These are phyloP conservation scores for Plenodomus lindquistii DNA, from an alignment of 2,329 filamentous ascomycete genomes.

Conservation along the genomic window DNA sequence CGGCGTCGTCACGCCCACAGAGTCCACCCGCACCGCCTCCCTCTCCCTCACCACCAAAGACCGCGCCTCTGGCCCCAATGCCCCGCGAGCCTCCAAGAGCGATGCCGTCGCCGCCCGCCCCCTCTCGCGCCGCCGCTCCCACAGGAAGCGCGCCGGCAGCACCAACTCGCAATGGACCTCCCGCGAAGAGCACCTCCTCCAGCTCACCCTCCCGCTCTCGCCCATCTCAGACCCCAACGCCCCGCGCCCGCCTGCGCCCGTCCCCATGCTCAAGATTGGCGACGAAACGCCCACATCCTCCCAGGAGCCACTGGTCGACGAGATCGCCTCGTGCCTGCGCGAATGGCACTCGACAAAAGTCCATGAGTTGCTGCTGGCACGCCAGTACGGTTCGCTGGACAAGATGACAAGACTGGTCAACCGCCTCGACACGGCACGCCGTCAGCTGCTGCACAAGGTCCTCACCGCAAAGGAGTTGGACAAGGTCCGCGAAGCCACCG, in stretches of 20 bases:
- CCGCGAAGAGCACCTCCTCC: conserved; percentile 46
- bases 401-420: conserved; percentile 79
- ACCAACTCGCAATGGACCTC: conserved; percentile 44
- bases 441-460: conserved; percentile 92
- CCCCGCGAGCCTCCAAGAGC: conserved; percentile 26
- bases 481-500: conserved; percentile 81
- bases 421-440: conserved; percentile 79
- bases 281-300: conserved; percentile 92
- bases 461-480: conserved; percentile 83
- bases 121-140: conserved; percentile 34
- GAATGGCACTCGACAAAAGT: conserved; percentile 99
- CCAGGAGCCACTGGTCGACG: conserved; percentile 90
- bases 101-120: conserved; percentile 32
- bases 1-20: conserved; percentile 44
- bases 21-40: conserved; percentile 41
- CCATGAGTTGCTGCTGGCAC: conserved; percentile 82
- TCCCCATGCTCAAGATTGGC: conserved; percentile 96
- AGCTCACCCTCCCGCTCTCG: conserved; percentile 44
- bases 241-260: conserved; percentile 83
- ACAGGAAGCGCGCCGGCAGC: conserved; percentile 39
- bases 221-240: conserved; percentile 62
- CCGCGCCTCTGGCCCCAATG: conserved; percentile 6
- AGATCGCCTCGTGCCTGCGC: conserved; percentile 92
- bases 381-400: conserved; percentile 80
- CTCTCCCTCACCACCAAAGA: conserved; percentile 24